phyloP scores from a whole-genome alignment of 2,329 filamentous ascomycete genomes.

The Penicillium aurantiogriseum region DNA sequence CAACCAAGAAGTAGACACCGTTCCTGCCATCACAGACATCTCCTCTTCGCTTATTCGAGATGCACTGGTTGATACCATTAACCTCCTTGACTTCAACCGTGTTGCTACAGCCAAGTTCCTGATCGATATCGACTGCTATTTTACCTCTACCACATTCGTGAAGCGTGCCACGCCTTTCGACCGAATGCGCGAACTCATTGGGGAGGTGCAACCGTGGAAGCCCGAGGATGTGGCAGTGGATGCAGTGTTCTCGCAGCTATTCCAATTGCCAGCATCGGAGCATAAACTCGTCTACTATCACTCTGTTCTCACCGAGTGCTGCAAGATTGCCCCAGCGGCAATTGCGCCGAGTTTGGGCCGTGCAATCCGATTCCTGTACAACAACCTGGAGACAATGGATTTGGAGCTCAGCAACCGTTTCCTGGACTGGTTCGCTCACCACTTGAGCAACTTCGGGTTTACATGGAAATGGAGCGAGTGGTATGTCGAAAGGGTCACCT shows the following conservation, averaged over 20 bases:
- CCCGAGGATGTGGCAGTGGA: conserved; percentile 97
- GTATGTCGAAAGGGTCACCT: conserved; percentile 46
- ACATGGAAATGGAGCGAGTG: conserved; percentile 99
- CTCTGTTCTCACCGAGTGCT: conserved; percentile 87
- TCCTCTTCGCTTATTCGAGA: conserved; percentile 83
- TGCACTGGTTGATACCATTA: conserved; percentile 85
- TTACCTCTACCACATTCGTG: conserved; percentile 83
- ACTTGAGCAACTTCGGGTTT: conserved; percentile 98
- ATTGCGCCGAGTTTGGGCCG: conserved; percentile 91
- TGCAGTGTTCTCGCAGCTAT: conserved; percentile 91
- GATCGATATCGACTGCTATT: conserved; percentile 94
- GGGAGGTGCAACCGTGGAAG: conserved; percentile 80
- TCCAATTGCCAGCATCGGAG: conserved; percentile 80
- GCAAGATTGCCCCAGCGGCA: conserved; percentile 93
- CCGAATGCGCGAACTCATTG: conserved; percentile 66
- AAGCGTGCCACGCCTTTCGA: conserved; percentile 93
- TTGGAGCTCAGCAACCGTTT: conserved; percentile 84
- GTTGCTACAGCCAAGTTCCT: conserved; percentile 82
- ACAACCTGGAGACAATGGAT: conserved; percentile 77
- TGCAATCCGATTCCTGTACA: conserved; percentile 88
- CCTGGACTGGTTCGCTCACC: conserved; percentile 96
- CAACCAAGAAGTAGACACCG: conserved; percentile 82
- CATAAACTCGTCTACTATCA: conserved; percentile 98
- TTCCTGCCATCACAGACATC: conserved; percentile 73
- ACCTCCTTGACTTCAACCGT: conserved; percentile 89